Base-by-base conservation (phyloP, 1,139 yeast species). In the Yamadazyma epiphylla region DNA sequence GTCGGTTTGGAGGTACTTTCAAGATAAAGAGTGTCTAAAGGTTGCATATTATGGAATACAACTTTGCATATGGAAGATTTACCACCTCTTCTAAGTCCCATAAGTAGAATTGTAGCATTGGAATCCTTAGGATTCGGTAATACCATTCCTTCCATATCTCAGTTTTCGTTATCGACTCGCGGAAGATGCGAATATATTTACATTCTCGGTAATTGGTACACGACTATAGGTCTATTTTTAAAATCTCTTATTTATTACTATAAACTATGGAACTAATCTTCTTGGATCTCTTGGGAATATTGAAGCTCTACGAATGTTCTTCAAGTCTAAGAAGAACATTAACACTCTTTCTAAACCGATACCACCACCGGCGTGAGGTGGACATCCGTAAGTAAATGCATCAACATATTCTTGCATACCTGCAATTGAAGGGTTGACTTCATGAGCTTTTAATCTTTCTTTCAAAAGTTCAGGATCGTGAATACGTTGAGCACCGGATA, bases 291-390 rank as follows among this genome's bases (percentile, higher is more conserved):
- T 85, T 57, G 99, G 99, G 91, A 91, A 91, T 56, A 91, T 69
- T 9, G 95, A 82, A 15, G 99, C 96, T 58, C 97, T 84, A 65
- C 99, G 86, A 49, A 91, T 91, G 66, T 91, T 94, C 70, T 88
- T 89, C 69, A 91, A 74, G 55, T 87, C 98, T 58, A 91, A 75
- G 79, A 76, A 91, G 77, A 91, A 91, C 97, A 91, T 91, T 43
- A 91, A 88, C 25, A 91, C 98, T 70, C 99, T 86, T 68, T 91
- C 99, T 46, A 91, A 70, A 50, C 99, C 99, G 58, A 91, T 91
- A 64, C 99, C 99, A 67, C 98, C 99, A 59, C 99, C 99, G 15
- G 96, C 99, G 51, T 91, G 99, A 29, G 99, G 98, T 43, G 96
- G 81, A 72, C 96, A 91, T 13, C 97, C 99, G 56, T 83, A 89